Percentiles rank a stretch among this genome's conserved stretches.
Conservation (phyloP, 371 early-diverging fungal species). For the Rhizomucor pusillus region DNA sequence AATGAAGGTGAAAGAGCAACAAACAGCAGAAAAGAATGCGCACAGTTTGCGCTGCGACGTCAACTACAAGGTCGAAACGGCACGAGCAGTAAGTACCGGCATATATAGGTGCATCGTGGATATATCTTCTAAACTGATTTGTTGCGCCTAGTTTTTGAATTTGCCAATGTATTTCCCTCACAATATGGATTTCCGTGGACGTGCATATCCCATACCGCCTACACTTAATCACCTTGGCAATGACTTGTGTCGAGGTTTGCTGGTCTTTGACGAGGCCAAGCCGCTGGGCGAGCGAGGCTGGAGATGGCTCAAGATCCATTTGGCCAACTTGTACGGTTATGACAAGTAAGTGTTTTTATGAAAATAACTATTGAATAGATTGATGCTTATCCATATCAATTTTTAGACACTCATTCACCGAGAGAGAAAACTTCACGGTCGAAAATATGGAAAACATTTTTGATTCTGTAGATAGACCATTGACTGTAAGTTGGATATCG, state of each 20-base stretch:
- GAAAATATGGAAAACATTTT: slow-evolving; percentile 74
- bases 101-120: background rate
- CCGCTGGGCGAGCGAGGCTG: slow-evolving; percentile 86
- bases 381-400: background rate
- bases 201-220: slow-evolving; percentile 97
- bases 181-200: slow-evolving; percentile 97
- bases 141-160: slow-evolving; percentile 64
- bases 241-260: slow-evolving; percentile 93
- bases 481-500: slow-evolving; percentile 32
- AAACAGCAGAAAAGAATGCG: slow-evolving; percentile 62
- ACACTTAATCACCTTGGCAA: slow-evolving; percentile 95
- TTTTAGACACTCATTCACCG: slow-evolving; percentile 72
- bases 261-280: slow-evolving; percentile 81
- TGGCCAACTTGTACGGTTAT: slow-evolving; percentile 91
- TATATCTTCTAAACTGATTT: background rate
- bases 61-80: slow-evolving; percentile 96
- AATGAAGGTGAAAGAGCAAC: slow-evolving; percentile 41
- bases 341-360: slow-evolving; percentile 76
- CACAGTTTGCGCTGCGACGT: slow-evolving; percentile 90
- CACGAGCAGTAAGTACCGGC: slow-evolving; percentile 70
- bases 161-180: slow-evolving; percentile 96
- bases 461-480: slow-evolving; percentile 83
- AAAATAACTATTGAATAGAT: background rate
- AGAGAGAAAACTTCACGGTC: slow-evolving; percentile 74
- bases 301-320: slow-evolving; percentile 94